Percentiles rank a stretch among this genome's conserved stretches.
Evolutionary conservation across 495 filamentous ascomycete genomes (phyloP).

Genomic region (Annulohypoxylon maeteangense): DNA sequence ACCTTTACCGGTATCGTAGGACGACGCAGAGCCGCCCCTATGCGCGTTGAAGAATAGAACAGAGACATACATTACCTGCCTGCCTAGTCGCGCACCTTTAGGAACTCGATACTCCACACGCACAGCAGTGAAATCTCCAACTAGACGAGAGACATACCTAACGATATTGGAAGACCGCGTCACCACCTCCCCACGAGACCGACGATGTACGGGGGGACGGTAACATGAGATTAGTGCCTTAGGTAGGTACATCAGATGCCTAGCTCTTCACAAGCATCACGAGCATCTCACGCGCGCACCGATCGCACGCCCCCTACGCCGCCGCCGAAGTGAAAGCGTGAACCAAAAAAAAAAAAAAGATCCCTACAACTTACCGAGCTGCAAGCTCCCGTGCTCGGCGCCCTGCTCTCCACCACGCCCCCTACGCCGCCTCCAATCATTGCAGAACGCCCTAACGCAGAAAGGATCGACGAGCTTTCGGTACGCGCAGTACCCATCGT

Average conservation of each 20-base stretch:
- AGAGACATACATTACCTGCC: background rate
- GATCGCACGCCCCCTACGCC: background rate
- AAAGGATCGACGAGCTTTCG: constrained; percentile 30
- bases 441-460: constrained; percentile 18
- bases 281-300: background rate
- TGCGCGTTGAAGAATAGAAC: background rate
- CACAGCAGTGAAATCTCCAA: background rate
- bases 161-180: background rate
- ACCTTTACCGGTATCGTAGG: background rate
- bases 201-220: background rate
- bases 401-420: background rate
- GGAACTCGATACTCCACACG: background rate
- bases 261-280: background rate
- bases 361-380: constrained; percentile 23
- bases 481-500: background rate
- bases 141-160: constrained; percentile 1
- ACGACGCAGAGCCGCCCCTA: background rate
- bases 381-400: constrained; percentile 21
- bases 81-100: background rate
- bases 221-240: background rate
- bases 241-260: background rate
- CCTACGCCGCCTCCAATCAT: background rate
- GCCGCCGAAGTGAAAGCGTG: constrained; percentile 11
- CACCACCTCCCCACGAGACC: background rate
- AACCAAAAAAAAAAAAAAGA: constrained; percentile 12